phyloP scores from a whole-genome alignment of 164 flowering plant genomes.

The Sextonia rubra region DNA sequence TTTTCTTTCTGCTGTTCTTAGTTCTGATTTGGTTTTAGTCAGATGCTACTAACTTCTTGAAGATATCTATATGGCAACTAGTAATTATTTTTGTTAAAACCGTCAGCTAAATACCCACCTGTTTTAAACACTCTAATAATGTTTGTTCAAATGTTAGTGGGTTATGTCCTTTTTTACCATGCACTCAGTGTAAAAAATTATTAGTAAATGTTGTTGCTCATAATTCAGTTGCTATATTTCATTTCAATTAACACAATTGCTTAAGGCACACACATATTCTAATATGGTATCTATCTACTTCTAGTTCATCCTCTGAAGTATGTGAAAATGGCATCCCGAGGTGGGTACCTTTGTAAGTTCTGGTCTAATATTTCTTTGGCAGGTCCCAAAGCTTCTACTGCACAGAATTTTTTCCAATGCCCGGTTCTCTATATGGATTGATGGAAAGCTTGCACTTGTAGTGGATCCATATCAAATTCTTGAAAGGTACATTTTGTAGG shows the following conservation, averaged over 20 bases:
- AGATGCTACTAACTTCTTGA: neutral
- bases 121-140: too few relatives aligned
- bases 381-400: slow-evolving; percentile 90
- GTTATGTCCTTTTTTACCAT: neutral
- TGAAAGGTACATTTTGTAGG: slow-evolving; percentile 56
- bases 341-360: too few relatives aligned
- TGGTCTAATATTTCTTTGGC: slow-evolving; percentile 7
- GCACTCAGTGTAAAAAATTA: neutral
- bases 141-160: neutral
- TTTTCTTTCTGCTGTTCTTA: neutral
- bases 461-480: slow-evolving; percentile 90
- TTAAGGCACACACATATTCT: too few relatives aligned
- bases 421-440: slow-evolving; percentile 87
- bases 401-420: slow-evolving; percentile 86
- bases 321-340: too few relatives aligned
- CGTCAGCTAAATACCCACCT: neutral
- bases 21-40: neutral
- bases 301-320: too few relatives aligned
- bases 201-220: neutral
- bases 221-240: too few relatives aligned
- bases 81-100: neutral
- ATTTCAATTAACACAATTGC: neutral
- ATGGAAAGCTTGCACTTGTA: slow-evolving; percentile 95
- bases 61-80: neutral
- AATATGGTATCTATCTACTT: too few relatives aligned